Evolutionary conservation across 2,329 filamentous ascomycete genomes (phyloP), one percentile per base, ranked within the genome.

Genomic region (Talaromyces albobiverticillius): DNA sequence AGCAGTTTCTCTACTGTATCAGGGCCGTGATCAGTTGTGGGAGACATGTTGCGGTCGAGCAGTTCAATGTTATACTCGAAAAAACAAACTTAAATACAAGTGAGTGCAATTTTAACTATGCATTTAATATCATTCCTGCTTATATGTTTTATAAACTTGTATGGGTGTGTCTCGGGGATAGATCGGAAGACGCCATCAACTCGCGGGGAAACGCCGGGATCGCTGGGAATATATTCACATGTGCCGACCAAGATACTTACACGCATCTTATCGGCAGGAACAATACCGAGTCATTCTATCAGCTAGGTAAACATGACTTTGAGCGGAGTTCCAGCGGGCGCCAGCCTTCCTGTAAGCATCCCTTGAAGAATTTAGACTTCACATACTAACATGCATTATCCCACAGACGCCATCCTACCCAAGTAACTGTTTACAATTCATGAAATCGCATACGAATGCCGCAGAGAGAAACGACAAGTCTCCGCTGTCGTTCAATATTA

Each of bases 1-100:
- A 65, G 55, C 11, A 66, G 56, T 20, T 58, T 43, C 43, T 47
- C 62, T 43, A 55, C 48, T 14, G 58, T 57, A 45, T 63, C 61
- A 8, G 18, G n/a, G 20, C 18, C 13, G 6, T 18, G 13, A 14
- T 23, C 41, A 7, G 13, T 23, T 22, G 18, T 4, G 6, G n/a
- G 46, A n/a, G 46, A 18, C 46, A 48, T 48, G n/a, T 5, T 23
- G 26, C 26, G 5, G 26, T 22, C 41, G n/a, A 22, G 23, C 11
- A 45, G 14, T 7, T 45, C 13, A 22, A 23, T 20, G 13, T 10
- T 23, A 4, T 26, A 45, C n/a, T 45, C 41, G 41, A 10, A 45
- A 4, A 4, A 5, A 26, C 41, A 22, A 6, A 29, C n/a, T n/a
- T n/a, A n/a, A n/a, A n/a, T n/a, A n/a, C n/a, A n/a, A n/a, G n/a